A percentile compares a stretch with the other conserved stretches of the same genome.
These are phyloP conservation scores for Achlya hypogyna DNA, from an alignment of 352 stramenopile genomes.

Conservation along the genomic window DNA sequence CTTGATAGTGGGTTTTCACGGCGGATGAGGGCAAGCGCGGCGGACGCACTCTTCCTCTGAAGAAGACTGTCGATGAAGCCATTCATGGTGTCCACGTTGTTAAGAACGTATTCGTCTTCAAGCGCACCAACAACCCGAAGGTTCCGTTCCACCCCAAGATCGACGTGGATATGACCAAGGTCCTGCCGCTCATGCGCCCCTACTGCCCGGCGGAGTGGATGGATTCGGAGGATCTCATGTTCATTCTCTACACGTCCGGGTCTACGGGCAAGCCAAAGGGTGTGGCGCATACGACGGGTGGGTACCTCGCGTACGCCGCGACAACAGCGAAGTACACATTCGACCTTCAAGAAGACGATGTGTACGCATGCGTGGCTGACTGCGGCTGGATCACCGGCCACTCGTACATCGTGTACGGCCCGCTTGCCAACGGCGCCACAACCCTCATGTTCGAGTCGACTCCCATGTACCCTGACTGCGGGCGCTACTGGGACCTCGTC, in stretches of 20 bases:
- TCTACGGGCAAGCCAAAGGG: conserved; percentile 94
- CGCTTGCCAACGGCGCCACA: conserved; percentile 93
- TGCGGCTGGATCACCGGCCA: conserved; percentile 97
- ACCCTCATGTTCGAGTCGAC: conserved; percentile 98
- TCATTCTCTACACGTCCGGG: conserved; percentile 97
- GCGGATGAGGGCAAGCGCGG: conserved; percentile 90
- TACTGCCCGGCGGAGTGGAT: conserved; percentile 94
- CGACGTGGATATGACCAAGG: conserved; percentile 91
- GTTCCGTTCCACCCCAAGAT: conserved; percentile 66
- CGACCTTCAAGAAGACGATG: conserved; percentile 87
- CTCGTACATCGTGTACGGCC: conserved; percentile 96
- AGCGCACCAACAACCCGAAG: conserved; percentile 67
- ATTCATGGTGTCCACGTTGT: conserved; percentile 85
- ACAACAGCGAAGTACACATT: conserved; percentile 92
- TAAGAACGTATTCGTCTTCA: conserved; percentile 93
- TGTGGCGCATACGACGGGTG: conserved; percentile 92
- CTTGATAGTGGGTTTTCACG: conserved; percentile 84
- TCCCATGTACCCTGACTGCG: conserved; percentile 92
- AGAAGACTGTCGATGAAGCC: conserved; percentile 93
- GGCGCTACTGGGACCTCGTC: conserved; percentile 96
- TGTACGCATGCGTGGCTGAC: conserved; percentile 94
- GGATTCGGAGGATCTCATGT: conserved; percentile 94
- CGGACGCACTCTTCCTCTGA: conserved; percentile 88
- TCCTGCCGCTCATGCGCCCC: conserved; percentile 82
- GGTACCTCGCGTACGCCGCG: conserved; percentile 92